phyloP scores from a whole-genome alignment of 805 yeast species.

The Hanseniaspora nectarophila region DNA sequence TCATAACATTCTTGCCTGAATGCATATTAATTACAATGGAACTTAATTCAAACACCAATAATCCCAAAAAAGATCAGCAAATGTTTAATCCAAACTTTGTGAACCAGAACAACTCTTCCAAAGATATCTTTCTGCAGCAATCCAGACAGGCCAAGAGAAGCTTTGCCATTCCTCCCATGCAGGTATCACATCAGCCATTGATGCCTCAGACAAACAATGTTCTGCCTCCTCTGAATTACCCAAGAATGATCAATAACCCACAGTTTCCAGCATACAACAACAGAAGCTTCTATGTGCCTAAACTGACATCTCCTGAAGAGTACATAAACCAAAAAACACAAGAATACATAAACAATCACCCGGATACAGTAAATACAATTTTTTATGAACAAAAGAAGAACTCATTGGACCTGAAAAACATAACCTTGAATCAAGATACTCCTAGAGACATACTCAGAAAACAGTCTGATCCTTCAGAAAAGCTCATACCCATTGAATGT shows the following conservation, averaged over 20 bases:
- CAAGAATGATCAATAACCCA: background rate
- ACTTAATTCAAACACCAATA: no score
- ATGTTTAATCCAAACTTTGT: background rate
- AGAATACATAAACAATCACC: background rate
- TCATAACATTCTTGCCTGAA: no score
- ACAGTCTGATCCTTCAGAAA: background rate
- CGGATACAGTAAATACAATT: background rate
- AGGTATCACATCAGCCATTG: background rate
- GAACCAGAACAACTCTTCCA: background rate
- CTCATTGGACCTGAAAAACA: background rate
- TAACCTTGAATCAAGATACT: no score
- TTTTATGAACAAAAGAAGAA: background rate
- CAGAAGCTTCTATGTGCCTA: background rate
- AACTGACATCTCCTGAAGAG: slow-evolving; percentile 10
- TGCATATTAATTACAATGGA: no score
- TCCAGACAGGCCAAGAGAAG: background rate
- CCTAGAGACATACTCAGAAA: background rate
- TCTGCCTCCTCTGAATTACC: background rate
- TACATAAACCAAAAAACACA: background rate
- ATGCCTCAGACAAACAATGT: background rate
- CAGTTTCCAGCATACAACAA: background rate
- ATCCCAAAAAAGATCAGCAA: background rate
- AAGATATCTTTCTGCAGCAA: background rate
- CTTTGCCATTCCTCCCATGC: background rate
- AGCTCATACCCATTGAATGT: slow-evolving; percentile 1